phyloP scores from a whole-genome alignment of 108 stramenopile species.

The Cyclotella distinguenda region DNA sequence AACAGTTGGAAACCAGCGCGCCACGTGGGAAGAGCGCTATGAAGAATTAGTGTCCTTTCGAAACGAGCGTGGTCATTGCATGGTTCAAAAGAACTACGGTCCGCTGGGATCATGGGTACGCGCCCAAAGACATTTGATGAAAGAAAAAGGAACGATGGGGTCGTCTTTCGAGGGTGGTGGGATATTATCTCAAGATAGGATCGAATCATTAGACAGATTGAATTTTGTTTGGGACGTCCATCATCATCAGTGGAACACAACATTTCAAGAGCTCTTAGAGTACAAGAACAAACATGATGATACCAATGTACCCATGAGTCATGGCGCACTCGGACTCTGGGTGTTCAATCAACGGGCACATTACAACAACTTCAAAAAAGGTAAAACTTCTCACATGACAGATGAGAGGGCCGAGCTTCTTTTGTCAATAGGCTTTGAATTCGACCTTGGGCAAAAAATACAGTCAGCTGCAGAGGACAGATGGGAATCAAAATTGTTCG shows the following conservation, averaged over 20 bases:
- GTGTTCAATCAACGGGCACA: conserved; percentile 46
- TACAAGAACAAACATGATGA: conserved; percentile 24
- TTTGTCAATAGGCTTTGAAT: conserved; percentile 33
- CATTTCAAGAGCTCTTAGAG: conserved; percentile 34
- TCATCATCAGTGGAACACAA: conserved; percentile 43
- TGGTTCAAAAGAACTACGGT: conserved; percentile 38
- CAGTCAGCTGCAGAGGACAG: conserved; percentile 29
- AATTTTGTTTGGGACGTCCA: conserved; percentile 50
- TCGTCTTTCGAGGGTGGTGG: conserved; percentile 25
- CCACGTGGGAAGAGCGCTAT: conserved; percentile 48
- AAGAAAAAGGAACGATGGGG: conserved; percentile 28
- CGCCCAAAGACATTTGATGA: conserved; percentile 42
- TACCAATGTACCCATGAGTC: conserved; percentile 43
- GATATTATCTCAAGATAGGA: conserved; percentile 23
- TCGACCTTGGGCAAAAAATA: conserved; percentile 32
- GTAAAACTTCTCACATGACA: conserved; percentile 42
- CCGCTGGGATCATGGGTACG: conserved; percentile 45
- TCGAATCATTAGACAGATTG: conserved; percentile 20
- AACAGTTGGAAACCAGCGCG: conserved; percentile 17
- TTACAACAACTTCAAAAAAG: conserved; percentile 34
- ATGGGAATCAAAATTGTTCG: conserved; percentile 30
- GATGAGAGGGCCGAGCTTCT: conserved; percentile 21
- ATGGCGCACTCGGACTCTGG: conserved; percentile 42
- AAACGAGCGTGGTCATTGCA: conserved; percentile 30
- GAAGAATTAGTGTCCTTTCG: conserved; percentile 42